Percentiles rank a stretch among this genome's conserved stretches.
phyloP scores from a whole-genome alignment of 345 rosid genomes.

The Eutrema heterophyllum region DNA sequence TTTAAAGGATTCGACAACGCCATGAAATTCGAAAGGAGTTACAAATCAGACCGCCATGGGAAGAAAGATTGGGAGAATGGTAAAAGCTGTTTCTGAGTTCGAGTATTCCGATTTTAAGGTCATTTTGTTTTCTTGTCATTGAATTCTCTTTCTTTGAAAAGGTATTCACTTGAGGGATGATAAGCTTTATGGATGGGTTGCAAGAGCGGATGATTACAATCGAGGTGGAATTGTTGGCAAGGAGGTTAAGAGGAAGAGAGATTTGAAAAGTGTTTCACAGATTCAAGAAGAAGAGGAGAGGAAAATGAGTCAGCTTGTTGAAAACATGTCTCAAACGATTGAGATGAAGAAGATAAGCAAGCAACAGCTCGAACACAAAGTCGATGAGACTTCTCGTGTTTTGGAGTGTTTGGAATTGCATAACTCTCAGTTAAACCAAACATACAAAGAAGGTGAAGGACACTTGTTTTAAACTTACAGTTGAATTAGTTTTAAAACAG shows the following conservation, averaged over 20 bases:
- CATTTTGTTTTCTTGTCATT: neutral
- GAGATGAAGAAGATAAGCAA: conserved; percentile 34
- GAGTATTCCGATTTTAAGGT: neutral
- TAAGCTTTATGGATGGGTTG: conserved; percentile 64
- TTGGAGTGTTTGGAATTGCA: conserved; percentile 27
- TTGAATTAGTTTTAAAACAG: neutral
- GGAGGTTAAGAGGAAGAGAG: conserved; percentile 45
- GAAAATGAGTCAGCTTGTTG: conserved; percentile 37
- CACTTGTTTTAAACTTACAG: neutral
- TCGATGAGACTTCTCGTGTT: conserved; percentile 22
- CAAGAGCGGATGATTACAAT: conserved; percentile 50
- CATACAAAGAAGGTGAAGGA: conserved; percentile 31
- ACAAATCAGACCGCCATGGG: conserved; percentile 37
- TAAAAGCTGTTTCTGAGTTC: neutral
- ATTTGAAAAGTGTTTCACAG: conserved; percentile 48
- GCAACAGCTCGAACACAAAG: conserved; percentile 43
- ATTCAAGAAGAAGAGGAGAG: conserved; percentile 45
- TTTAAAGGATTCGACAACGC: conserved; percentile 60
- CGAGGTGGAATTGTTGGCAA: conserved; percentile 34
- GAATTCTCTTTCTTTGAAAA: conserved; percentile 1
- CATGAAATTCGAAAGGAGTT: conserved; percentile 49
- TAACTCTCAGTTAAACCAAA: conserved; percentile 36
- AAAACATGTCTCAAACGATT: conserved; percentile 39
- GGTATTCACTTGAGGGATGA: conserved; percentile 26
- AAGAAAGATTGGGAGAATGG: conserved; percentile 37